These are phyloP conservation scores for Eucalyptus regnans DNA, from an alignment of 345 rosid genomes.

Conservation along the genomic window DNA sequence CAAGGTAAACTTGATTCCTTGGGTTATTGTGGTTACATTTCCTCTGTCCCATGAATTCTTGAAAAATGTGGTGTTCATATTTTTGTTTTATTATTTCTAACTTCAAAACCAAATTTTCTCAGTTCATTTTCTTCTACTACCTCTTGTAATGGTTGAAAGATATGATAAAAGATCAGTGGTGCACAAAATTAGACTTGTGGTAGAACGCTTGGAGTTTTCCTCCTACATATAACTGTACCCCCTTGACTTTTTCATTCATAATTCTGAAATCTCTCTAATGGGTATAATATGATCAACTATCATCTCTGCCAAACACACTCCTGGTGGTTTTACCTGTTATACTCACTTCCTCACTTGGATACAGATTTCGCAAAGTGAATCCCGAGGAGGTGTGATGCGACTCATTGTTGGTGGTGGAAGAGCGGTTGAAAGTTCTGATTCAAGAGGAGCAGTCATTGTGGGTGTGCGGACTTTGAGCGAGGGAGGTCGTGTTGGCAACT, in stretches of 20 bases:
- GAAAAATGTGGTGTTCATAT: background rate
- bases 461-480: slow-evolving; percentile 99
- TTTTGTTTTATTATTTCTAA: background rate
- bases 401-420: slow-evolving; percentile 99
- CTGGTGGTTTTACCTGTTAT: background rate
- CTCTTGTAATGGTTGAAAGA: background rate
- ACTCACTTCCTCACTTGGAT: background rate
- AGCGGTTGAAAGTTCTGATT: slow-evolving; percentile 76
- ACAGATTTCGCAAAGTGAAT: slow-evolving; percentile 72
- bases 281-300: background rate
- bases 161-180: background rate
- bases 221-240: background rate
- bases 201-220: background rate
- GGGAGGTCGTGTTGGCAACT: slow-evolving; percentile 98
- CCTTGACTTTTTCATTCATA: background rate
- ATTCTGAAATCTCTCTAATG: background rate
- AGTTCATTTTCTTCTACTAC: background rate
- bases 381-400: slow-evolving; percentile 95
- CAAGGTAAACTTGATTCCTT: slow-evolving; percentile 31
- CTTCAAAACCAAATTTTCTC: background rate
- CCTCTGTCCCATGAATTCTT: background rate
- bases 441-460: slow-evolving; percentile 90
- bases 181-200: background rate
- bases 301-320: background rate
- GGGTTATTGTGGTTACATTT: background rate